A percentile compares a stretch with the other conserved stretches of the same genome.
phyloP scores from a whole-genome alignment of 129 eudicot genomes.

The Smallanthus sonchifolius region DNA sequence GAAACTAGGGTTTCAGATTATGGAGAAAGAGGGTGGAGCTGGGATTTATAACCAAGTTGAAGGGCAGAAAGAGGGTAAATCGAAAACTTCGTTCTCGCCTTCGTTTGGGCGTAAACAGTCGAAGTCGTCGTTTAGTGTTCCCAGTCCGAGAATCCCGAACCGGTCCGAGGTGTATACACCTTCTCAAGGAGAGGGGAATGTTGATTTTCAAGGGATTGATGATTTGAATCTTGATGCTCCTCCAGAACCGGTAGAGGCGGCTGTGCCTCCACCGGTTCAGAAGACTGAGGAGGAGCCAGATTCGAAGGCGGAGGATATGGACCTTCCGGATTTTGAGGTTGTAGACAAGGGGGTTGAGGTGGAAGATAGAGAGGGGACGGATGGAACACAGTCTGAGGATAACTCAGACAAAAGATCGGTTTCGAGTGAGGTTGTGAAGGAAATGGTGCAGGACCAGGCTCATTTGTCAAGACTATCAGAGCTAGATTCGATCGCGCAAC shows the following conservation, averaged over 20 bases:
- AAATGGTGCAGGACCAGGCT: conserved; percentile 76
- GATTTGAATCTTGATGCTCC: conserved; percentile 80
- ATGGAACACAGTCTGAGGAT: conserved; percentile 51
- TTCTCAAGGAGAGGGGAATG: conserved; percentile 35
- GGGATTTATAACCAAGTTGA: conserved; percentile 57
- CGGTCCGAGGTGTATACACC: conserved; percentile 55
- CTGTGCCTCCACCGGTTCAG: conserved; percentile 24
- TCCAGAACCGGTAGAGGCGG: conserved; percentile 5
- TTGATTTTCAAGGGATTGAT: conserved; percentile 58
- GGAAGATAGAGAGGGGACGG: conserved; percentile 39
- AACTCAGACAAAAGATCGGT: conserved; percentile 54
- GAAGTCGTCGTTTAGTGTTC: conserved; percentile 78
- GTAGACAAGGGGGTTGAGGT: conserved; percentile 93
- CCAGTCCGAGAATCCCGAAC: conserved; percentile 70
- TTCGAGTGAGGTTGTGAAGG: conserved; percentile 88
- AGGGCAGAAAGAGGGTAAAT: conserved; percentile 43
- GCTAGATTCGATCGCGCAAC: conserved; percentile 85
- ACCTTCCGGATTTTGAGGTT: conserved; percentile 79
- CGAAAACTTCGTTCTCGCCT: conserved; percentile 37
- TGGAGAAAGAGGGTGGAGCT: conserved; percentile 91
- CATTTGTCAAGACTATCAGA: conserved; percentile 56
- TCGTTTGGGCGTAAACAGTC: conserved; percentile 76
- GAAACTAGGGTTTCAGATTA: conserved; percentile 84
- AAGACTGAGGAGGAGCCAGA: conserved; percentile 34
- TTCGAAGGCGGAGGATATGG: conserved; percentile 45